Evolutionary conservation across 2,329 filamentous ascomycete genomes (phyloP), one percentile per base, ranked within the genome.

Genomic region (Furcasterigmium sp.): DNA sequence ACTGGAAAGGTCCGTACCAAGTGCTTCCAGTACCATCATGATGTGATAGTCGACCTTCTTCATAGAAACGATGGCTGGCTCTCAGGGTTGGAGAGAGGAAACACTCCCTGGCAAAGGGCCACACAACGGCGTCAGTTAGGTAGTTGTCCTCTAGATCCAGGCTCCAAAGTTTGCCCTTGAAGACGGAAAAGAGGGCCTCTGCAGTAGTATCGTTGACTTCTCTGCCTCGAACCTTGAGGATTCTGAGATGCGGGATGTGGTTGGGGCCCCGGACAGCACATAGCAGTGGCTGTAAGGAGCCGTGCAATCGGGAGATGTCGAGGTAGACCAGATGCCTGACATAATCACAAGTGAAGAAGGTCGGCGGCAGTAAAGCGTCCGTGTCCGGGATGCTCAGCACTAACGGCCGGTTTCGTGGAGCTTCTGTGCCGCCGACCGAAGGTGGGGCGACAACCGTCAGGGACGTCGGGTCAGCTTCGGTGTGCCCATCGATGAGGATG

Each of bases 121-220:
- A 20, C 10, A 79, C 51, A 4, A 61, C 51, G 3, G 29, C 51
- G 51, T 82, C 77, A 0, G 68, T 72, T 9, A 83, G 53, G 10
- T 63, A 65, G 49, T 83, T 84, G 6, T 67, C 42, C 29, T 67
- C 63, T 1, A 82, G 39, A 47, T 83, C 77, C 5, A 82, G 53
- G 50, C 78, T 79, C 78, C 78, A 82, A 10, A 82, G 56, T 21
- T 64, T 69, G 10, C 46, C 46, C 5, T 49, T 44, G 38, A 67
- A 67, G 5, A 55, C 48, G 45, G 54, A 49, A 53, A 75, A 51
- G 32, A 69, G 48, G 3, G 55, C 34, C 0, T 58, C 43, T 3
- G 65, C 57, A 3, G 61, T 56, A 2, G 44, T 42, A 44, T 76
- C 66, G 18, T 72, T 68, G 18, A 82, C 51, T 45, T 73, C 68